Percentiles rank a stretch among this genome's conserved stretches.
These are phyloP conservation scores for Pythium brachiatum DNA, from an alignment of 352 stramenopile species.

Conservation along the genomic window DNA sequence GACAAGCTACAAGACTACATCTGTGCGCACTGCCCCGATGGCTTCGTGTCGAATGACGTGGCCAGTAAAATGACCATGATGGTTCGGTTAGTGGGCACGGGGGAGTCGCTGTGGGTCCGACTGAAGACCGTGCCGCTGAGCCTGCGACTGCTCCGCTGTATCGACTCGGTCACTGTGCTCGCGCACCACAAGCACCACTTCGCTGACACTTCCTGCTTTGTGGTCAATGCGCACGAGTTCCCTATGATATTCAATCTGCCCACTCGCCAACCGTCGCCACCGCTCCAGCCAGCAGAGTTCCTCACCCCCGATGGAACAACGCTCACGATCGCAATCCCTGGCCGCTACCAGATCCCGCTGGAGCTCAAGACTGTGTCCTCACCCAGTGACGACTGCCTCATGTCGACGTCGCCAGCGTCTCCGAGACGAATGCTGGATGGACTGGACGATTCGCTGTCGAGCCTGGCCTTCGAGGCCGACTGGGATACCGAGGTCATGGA, in stretches of 20 bases:
- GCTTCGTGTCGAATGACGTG: conserved; percentile 12
- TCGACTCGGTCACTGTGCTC: conserved; percentile 62
- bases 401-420: conserved; percentile 16
- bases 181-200: conserved; percentile 42
- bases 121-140: conserved; percentile 60
- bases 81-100: conserved; percentile 32
- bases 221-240: conserved; percentile 68
- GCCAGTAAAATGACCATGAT: conserved; percentile 42
- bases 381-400: conserved; percentile 6
- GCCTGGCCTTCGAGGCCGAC: conserved; percentile 77
- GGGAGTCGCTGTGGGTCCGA: conserved; percentile 47
- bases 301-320: background rate
- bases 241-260: conserved; percentile 32
- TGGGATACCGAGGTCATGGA: conserved; percentile 43
- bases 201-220: conserved; percentile 70
- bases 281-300: background rate
- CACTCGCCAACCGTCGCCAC: background rate
- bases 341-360: conserved; percentile 31
- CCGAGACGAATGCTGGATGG: conserved; percentile 7
- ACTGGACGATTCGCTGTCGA: conserved; percentile 54
- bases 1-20: conserved; percentile 67
- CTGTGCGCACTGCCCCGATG: conserved; percentile 27
- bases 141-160: conserved; percentile 74
- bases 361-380: conserved; percentile 43
- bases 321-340: conserved; percentile 5